phyloP scores from a whole-genome alignment of 2,329 filamentous ascomycete species.

The Neoscytalidium dimidiatum region DNA sequence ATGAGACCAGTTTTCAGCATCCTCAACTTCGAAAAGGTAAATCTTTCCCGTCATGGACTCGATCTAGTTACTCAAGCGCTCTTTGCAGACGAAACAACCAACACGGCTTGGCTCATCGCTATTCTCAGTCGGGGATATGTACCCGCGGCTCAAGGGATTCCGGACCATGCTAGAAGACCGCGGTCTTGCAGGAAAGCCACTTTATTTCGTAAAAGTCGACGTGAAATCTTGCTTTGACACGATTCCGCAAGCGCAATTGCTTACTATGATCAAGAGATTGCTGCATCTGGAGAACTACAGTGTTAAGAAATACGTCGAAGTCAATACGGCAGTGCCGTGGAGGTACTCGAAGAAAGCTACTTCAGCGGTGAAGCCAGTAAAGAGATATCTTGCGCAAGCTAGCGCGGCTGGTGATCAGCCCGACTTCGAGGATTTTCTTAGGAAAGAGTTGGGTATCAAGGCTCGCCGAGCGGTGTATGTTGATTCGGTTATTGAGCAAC shows the following conservation, averaged over 20 bases:
- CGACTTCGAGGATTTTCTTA: constrained; percentile 25
- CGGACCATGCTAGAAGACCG: constrained; percentile 50
- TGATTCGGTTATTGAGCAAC: constrained; percentile 63
- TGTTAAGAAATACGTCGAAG: constrained; percentile 73
- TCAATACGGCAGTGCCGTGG: constrained; percentile 53
- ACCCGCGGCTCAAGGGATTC: constrained; percentile 71
- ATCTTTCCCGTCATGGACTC: neutral
- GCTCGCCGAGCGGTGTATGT: constrained; percentile 74
- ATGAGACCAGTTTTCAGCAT: constrained; percentile 74
- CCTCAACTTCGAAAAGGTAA: constrained; percentile 76
- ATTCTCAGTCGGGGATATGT: constrained; percentile 80
- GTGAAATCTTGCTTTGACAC: constrained; percentile 93
- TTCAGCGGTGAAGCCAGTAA: constrained; percentile 30
- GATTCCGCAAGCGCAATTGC: constrained; percentile 77
- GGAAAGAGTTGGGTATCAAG: neutral
- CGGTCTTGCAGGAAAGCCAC: constrained; percentile 37
- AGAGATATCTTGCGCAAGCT: constrained; percentile 46
- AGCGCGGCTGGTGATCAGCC: constrained; percentile 30
- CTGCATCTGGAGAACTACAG: constrained; percentile 65
- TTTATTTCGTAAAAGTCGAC: constrained; percentile 93
- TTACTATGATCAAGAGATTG: constrained; percentile 64
- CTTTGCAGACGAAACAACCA: constrained; percentile 42
- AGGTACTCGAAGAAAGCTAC: constrained; percentile 27
- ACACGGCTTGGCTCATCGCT: constrained; percentile 73
- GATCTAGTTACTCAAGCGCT: neutral